A percentile compares a stretch with the other conserved stretches of the same genome.
phyloP scores from a whole-genome alignment of 306 rosid genomes.

The Castanea mollissima region DNA sequence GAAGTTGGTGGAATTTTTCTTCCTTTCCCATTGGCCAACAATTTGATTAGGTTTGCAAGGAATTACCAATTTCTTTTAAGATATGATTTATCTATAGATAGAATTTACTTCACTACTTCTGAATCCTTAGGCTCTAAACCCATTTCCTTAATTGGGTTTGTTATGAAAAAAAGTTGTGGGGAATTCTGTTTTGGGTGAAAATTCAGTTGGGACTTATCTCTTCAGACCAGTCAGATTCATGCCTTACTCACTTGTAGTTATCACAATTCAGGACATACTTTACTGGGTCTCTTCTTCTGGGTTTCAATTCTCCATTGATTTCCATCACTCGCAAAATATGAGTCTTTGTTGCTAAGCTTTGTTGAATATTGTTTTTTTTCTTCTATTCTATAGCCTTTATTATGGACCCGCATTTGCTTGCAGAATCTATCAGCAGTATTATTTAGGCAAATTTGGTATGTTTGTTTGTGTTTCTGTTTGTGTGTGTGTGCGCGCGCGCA shows the following conservation, averaged over 20 bases:
- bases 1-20: background rate
- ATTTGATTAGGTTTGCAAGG: background rate
- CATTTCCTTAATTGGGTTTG: background rate
- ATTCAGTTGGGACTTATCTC: background rate
- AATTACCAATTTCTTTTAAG: background rate
- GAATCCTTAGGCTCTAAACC: background rate
- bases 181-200: no score
- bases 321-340: background rate
- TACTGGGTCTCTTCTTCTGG: background rate
- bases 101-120: no score
- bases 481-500: background rate
- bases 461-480: background rate
- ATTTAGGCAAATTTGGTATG: background rate
- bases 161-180: no score
- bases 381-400: background rate
- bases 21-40: background rate
- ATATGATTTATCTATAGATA: no score
- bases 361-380: no score
- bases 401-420: background rate
- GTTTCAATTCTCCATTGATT: background rate
- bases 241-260: background rate
- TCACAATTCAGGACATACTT: no score
- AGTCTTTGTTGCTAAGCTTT: background rate
- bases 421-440: background rate
- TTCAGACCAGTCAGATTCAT: background rate